These are phyloP conservation scores for Pseudocercospora cruenta DNA, from an alignment of 2,329 filamentous ascomycete genomes.

Conservation along the genomic window DNA sequence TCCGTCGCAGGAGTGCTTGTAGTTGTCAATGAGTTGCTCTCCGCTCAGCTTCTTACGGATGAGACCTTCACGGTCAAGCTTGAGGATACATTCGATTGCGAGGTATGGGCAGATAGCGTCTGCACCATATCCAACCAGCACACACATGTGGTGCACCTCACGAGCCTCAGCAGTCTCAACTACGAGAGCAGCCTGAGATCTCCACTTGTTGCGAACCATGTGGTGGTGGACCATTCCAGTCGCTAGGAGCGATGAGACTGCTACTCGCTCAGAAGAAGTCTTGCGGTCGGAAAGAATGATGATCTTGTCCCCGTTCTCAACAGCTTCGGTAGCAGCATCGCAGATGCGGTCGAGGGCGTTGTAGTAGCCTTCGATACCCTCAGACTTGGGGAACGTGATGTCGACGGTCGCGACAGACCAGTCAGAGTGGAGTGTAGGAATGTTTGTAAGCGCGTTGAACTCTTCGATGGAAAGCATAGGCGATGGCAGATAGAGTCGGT, in stretches of 20 bases:
- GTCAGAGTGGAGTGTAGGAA: conserved; percentile 69
- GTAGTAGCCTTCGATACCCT: conserved; percentile 82
- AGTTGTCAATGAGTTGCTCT: conserved; percentile 86
- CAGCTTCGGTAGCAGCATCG: conserved; percentile 78
- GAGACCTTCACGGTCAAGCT: conserved; percentile 90
- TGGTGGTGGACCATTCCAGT: conserved; percentile 96
- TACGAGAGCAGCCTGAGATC: conserved; percentile 82
- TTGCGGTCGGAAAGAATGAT: conserved; percentile 89
- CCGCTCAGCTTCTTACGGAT: conserved; percentile 87
- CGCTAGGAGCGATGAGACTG: conserved; percentile 83
- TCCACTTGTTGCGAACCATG: conserved; percentile 92
- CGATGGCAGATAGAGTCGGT: conserved; percentile 81
- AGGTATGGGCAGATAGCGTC: conserved; percentile 95
- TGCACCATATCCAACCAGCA: conserved; percentile 92
- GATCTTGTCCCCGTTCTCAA: conserved; percentile 80
- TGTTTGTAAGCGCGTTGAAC: conserved; percentile 83
- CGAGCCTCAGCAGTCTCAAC: conserved; percentile 94
- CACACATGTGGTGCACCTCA: conserved; percentile 98
- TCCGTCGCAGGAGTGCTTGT: conserved; percentile 94
- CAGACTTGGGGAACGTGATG: conserved; percentile 85
- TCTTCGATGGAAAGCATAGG: conserved; percentile 87
- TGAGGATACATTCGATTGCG: conserved; percentile 93
- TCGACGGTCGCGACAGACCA: conserved; percentile 93
- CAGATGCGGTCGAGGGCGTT: conserved; percentile 87
- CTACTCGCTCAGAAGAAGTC: conserved; percentile 77